Evolutionary conservation across 106 monocot species (phyloP).

Genomic region (Vanilla planifolia): DNA sequence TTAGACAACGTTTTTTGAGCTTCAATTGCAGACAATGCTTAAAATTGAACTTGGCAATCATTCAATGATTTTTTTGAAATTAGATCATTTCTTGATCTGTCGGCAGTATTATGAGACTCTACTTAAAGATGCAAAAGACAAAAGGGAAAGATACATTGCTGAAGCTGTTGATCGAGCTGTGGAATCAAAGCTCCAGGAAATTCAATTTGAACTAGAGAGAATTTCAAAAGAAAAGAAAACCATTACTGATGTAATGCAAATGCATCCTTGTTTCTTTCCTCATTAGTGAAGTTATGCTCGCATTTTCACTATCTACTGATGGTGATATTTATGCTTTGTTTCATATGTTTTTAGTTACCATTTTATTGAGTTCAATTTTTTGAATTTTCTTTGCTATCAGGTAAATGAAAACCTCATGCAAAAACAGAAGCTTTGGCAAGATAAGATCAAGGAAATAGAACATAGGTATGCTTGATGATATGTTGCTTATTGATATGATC

Average conservation of each 20-base stretch:
- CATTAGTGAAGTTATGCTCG: background rate
- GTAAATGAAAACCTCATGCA: conserved; percentile 70
- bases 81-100: conserved; percentile 2
- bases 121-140: conserved; percentile 48
- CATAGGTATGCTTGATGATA: conserved; percentile 79
- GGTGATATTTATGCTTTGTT: background rate
- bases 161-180: conserved; percentile 68
- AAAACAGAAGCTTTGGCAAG: conserved; percentile 56
- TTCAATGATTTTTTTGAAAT: background rate
- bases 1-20: too few relatives aligned
- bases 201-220: conserved; percentile 59
- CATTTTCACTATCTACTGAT: background rate
- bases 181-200: conserved; percentile 43
- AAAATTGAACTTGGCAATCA: background rate
- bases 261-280: background rate
- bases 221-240: conserved; percentile 46
- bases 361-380: background rate
- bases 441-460: conserved; percentile 67
- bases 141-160: conserved; percentile 47
- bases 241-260: conserved; percentile 42
- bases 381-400: conserved; percentile 23
- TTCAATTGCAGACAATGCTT: too few relatives aligned
- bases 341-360: background rate
- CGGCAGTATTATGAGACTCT: conserved; percentile 80
- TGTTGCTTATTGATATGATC: too few relatives aligned